These are phyloP conservation scores for Canna indica DNA, from an alignment of 176 grass and related monocot species.

Conservation along the genomic window DNA sequence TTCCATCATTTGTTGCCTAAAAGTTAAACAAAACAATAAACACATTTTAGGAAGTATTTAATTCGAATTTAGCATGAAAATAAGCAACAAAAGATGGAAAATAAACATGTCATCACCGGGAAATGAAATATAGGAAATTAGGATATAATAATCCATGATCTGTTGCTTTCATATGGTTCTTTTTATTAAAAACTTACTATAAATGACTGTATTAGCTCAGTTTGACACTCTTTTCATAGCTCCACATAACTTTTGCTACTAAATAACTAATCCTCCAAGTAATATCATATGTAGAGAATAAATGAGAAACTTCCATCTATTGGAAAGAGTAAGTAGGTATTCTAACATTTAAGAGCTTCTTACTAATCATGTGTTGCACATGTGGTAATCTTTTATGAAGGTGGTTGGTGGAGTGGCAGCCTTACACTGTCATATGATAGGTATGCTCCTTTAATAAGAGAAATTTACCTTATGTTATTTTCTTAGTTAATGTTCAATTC, in stretches of 20 bases:
- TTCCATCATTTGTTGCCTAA: too few relatives aligned
- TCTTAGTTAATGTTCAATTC: conserved; percentile 8
- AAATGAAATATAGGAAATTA: neutral
- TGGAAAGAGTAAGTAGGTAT: too few relatives aligned
- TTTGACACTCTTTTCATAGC: neutral
- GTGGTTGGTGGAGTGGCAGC: conserved; percentile 99
- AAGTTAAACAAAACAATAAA: too few relatives aligned
- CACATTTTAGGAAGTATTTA: too few relatives aligned
- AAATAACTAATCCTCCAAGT: neutral
- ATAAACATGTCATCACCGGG: too few relatives aligned
- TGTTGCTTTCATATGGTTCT: neutral
- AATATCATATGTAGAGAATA: neutral
- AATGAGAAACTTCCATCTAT: neutral
- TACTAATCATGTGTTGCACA: neutral
- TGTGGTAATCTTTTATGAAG: conserved; percentile 24
- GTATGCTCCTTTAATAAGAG: conserved; percentile 32
- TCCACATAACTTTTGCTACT: neutral
- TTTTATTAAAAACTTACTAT: neutral
- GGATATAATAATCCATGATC: neutral
- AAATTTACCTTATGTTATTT: conserved; percentile 7
- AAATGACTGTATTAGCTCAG: neutral
- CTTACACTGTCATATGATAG: conserved; percentile 64
- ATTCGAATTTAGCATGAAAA: too few relatives aligned
- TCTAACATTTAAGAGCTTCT: neutral
- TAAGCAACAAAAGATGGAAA: too few relatives aligned